Evolutionary conservation across 768 basidiomycete species (phyloP), one percentile per base, ranked within the genome.

Genomic region (Leccinum subtestaceum): DNA sequence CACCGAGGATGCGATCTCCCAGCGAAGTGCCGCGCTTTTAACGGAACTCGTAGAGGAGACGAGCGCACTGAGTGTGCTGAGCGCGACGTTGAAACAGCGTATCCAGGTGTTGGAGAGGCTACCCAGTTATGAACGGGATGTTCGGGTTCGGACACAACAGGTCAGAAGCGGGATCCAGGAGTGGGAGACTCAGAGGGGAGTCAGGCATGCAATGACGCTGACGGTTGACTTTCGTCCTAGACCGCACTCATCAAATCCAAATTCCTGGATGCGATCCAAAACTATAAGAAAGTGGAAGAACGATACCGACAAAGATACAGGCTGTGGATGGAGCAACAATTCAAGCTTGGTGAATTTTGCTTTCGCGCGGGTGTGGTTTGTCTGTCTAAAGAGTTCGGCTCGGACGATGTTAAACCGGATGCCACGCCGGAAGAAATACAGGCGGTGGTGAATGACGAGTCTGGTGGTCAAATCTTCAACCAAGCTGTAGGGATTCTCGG

Each of bases 211-310:
- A 38, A 17, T 38, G 4, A 38, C 36, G 36, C 55, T 74, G 29
- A 71, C 65, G 29, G 10, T 29, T 10, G 19, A 9, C 11, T 38
- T 38, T 7, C 25, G 11, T 51, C 40, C 9, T 27, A 88, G 86
- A 83, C 81, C n/a, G 83, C 81, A 0, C 71, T 87, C 32, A 80
- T 88, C 65, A 87, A 86, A 70, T 81, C 81, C 29, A 89, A 91
- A 65, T 95, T 95, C 66, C 81, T 92, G 46, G 93, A 93, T 62
- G 86, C 88, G n/a, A 85, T 94, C 60, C 93, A 94, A 75, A 85
- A 81, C 60, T 94, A 93, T 67, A 89, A 93, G 70, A 81, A 81
- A 27, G 89, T 92, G 40, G 93, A 95, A 70, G 85, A 88, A 64
- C 86, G 89, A 66, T 86, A 91, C 68, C 84, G 92, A 36, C 75